Evolutionary conservation across 2,329 filamentous ascomycete genomes (phyloP).

Genomic region (Curvularia hawaiiensis): DNA sequence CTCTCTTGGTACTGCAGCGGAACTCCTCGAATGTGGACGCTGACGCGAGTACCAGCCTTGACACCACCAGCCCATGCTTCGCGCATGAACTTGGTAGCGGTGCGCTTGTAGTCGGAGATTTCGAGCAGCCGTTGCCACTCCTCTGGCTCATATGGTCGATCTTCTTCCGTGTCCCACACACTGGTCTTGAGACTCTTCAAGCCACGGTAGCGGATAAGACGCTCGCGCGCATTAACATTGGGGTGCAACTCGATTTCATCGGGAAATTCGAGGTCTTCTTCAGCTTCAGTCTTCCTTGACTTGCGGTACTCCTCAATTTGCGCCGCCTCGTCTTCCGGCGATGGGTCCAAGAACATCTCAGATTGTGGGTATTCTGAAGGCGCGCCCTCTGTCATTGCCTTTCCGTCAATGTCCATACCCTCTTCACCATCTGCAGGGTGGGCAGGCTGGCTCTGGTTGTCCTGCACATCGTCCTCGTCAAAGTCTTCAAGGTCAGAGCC

Average conservation of each 20-base stretch:
- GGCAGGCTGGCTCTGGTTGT: slow-evolving; percentile 57
- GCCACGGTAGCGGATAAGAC: slow-evolving; percentile 84
- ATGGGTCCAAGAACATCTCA: slow-evolving; percentile 83
- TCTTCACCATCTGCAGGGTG: slow-evolving; percentile 85
- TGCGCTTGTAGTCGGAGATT: slow-evolving; percentile 86
- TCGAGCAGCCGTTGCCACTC: slow-evolving; percentile 87
- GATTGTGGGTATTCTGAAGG: slow-evolving; percentile 92
- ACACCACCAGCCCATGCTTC: slow-evolving; percentile 92
- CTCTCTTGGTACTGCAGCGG: slow-evolving; percentile 60
- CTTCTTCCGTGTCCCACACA: slow-evolving; percentile 86
- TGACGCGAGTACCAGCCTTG: slow-evolving; percentile 79
- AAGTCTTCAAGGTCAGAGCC: slow-evolving; percentile 76
- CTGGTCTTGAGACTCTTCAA: slow-evolving; percentile 90
- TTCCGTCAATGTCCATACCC: slow-evolving; percentile 59
- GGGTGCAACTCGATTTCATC: slow-evolving; percentile 96
- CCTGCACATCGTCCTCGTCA: slow-evolving; percentile 65
- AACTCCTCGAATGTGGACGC: slow-evolving; percentile 72
- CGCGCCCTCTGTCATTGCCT: slow-evolving; percentile 72
- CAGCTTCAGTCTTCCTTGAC: slow-evolving; percentile 77
- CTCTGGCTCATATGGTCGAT: slow-evolving; percentile 83
- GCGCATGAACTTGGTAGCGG: slow-evolving; percentile 74
- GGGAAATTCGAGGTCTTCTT: slow-evolving; percentile 93
- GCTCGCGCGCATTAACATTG: slow-evolving; percentile 81
- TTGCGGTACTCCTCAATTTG: slow-evolving; percentile 82
- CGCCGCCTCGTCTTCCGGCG: slow-evolving; percentile 81